A percentile compares a stretch with the other conserved stretches of the same genome.
phyloP scores from a whole-genome alignment of 768 basidiomycete genomes.

The Kwoniella sp. region DNA sequence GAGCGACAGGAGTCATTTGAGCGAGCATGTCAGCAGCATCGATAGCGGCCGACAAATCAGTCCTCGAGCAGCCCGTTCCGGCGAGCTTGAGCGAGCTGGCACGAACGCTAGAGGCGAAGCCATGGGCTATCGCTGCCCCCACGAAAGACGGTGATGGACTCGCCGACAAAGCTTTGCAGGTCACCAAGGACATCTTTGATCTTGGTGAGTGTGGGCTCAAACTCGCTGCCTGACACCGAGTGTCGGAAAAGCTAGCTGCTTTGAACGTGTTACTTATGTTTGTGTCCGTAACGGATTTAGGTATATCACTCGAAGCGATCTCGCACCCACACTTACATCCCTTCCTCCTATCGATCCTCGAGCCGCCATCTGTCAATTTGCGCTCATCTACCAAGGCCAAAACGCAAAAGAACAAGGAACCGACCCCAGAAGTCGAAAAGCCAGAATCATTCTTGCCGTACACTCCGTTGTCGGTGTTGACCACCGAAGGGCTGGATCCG shows the following conservation, averaged over 20 bases:
- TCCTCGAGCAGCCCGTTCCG: constrained; percentile 3
- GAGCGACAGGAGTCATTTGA: background rate
- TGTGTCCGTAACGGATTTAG: constrained; percentile 60
- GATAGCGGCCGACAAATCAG: background rate
- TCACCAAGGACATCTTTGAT: constrained; percentile 56
- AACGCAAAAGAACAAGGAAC: constrained; percentile 39
- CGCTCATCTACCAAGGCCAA: constrained; percentile 52
- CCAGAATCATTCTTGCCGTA: constrained; percentile 40
- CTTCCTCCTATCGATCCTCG: constrained; percentile 69
- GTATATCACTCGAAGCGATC: constrained; percentile 67
- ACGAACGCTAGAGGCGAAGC: constrained; percentile 20
- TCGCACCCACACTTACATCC: constrained; percentile 69
- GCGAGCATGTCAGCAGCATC: background rate
- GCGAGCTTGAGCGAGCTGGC: constrained; percentile 19
- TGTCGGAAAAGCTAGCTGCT: too few relatives aligned
- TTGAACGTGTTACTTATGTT: too few relatives aligned
- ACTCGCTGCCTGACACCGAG: too few relatives aligned
- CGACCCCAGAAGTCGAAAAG: constrained; percentile 41
- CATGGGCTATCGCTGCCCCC: constrained; percentile 23
- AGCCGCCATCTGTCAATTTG: constrained; percentile 67
- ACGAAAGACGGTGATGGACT: constrained; percentile 43
- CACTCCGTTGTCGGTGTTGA: constrained; percentile 78
- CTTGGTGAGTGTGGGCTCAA: constrained; percentile 54
- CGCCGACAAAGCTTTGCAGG: constrained; percentile 43
- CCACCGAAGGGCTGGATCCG: constrained; percentile 74